Evolutionary conservation across 2,329 filamentous ascomycete genomes (phyloP), one percentile per base, ranked within the genome.

Genomic region (Fusarium metavorans): DNA sequence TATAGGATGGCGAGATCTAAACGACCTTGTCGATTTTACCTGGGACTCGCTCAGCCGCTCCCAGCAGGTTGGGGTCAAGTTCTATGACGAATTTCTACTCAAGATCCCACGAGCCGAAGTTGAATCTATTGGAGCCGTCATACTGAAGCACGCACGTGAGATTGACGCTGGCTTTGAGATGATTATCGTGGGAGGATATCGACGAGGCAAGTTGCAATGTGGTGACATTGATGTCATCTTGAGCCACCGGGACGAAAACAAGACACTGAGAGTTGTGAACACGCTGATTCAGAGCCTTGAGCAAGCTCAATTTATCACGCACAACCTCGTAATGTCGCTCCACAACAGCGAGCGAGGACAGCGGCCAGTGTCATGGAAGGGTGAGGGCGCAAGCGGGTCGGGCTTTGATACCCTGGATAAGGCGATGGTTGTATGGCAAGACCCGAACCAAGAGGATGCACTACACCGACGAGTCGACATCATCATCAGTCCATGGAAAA

Each of bases 61-160:
- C 2, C 96, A 98, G 82, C 95, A 98, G 81, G 97, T 98, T 65
- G 96, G 97, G 0, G 86, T 98, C 52, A 98, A 98, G 81, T 98
- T 92, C 83, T 98, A 97, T 81, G 93, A 97, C 37, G 96, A 98
- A 73, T 93, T 99, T 65, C 85, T 89, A 54, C 83, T 88, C 18
- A 91, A 89, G 16, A 94, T 98, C 6, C 89, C 94, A 0, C 90
- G 95, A 1, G 67, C 79, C 0, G 95, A 98, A 81, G 93, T 95
- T 0, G 92, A 94, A 75, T 78, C 81, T 0, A 97, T 98, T 63
- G 90, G 89, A 0, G 78, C 84, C 6, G 85, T 87, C 1, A 88
- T 98, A 18, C 86, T 92, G 2, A 78, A 84, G 2, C 92, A 97
- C 72, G 95, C 95, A 1, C 90, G 91, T 54, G 83, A 81, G 20